These are phyloP conservation scores for Juncus effusus DNA, from an alignment of 176 grass and related monocot species.

Conservation along the genomic window DNA sequence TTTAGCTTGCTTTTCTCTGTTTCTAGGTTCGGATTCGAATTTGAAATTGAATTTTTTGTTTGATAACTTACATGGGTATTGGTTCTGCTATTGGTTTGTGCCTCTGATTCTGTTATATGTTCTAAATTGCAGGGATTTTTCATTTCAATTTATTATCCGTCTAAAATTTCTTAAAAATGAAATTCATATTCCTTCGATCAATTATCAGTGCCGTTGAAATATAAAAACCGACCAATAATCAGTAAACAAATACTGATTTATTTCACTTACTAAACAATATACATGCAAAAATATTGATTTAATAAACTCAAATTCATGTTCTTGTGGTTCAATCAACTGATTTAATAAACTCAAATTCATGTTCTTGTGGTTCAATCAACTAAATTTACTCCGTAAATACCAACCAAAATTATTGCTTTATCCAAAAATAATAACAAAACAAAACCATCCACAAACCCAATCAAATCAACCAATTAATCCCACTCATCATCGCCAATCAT, in stretches of 20 bases:
- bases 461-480: conserved; percentile 33
- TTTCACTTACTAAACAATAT: not conserved
- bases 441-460: conserved; percentile 19
- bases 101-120: not conserved
- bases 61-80: not conserved
- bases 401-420: too few relatives aligned
- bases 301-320: too few relatives aligned
- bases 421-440: conserved; percentile 17
- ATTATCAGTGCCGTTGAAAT: not conserved
- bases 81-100: not conserved
- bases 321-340: too few relatives aligned
- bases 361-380: too few relatives aligned
- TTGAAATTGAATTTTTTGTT: conserved; percentile 19
- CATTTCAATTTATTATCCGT: not conserved
- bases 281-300: too few relatives aligned
- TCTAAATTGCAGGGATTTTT: not conserved
- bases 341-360: too few relatives aligned
- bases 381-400: too few relatives aligned
- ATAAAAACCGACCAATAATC: not conserved
- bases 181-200: conserved; percentile 10
- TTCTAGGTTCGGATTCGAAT: conserved; percentile 20
- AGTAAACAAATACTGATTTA: not conserved
- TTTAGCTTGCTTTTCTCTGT: conserved; percentile 14
- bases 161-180: not conserved
- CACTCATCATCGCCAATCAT: conserved; percentile 62